phyloP scores from a whole-genome alignment of 768 basidiomycete species.

The Lactifluus pinguis region DNA sequence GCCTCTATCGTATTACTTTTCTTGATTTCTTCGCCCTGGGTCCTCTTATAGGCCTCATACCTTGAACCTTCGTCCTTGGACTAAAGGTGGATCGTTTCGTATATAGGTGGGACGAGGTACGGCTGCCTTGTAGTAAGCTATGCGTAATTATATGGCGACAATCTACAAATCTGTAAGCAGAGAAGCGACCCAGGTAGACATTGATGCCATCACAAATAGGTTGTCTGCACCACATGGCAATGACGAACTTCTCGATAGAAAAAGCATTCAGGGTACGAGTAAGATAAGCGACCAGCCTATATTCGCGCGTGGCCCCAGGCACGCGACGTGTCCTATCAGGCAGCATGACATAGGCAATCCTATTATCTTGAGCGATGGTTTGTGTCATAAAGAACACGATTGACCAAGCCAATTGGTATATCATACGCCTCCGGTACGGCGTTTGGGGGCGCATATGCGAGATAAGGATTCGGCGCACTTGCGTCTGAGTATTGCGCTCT shows the following conservation, averaged over 20 bases:
- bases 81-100: constrained; percentile 3
- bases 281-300: background rate
- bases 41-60: background rate
- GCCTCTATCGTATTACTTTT: constrained; percentile 6
- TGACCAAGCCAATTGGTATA: constrained; percentile 74
- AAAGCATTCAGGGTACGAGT: background rate
- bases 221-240: background rate
- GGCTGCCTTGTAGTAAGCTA: constrained; percentile 8
- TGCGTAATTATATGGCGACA: constrained; percentile 13
- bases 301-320: background rate
- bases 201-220: background rate
- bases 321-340: background rate
- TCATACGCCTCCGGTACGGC: constrained; percentile 66
- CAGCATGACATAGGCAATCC: background rate
- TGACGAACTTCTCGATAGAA: background rate
- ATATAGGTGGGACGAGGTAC: constrained; percentile 1
- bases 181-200: background rate
- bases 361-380: background rate
- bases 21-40: constrained; percentile 10
- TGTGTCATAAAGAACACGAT: constrained; percentile 51
- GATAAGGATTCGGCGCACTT: constrained; percentile 35
- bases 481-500: constrained; percentile 42
- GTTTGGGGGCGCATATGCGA: constrained; percentile 36
- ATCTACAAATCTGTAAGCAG: constrained; percentile 5
- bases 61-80: constrained; percentile 5